phyloP scores from a whole-genome alignment of 2,329 filamentous ascomycete genomes.

The Cadophora malorum region DNA sequence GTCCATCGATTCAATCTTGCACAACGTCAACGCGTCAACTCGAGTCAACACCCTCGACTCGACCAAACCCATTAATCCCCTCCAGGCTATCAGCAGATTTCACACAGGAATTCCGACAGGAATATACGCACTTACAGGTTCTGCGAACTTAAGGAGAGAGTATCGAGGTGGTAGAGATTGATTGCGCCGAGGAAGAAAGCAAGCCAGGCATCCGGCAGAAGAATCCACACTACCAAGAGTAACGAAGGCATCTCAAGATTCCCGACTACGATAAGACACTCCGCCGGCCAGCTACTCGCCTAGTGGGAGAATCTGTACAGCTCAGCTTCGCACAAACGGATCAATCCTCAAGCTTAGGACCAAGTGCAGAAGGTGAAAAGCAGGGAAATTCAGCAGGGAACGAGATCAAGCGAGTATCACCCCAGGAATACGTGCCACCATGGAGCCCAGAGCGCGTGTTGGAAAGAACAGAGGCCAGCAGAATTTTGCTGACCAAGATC shows the following conservation, averaged over 20 bases:
- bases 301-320: neutral
- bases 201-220: neutral
- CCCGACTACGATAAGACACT: neutral
- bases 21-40: neutral
- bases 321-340: neutral
- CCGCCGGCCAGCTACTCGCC: neutral
- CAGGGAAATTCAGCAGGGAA: neutral
- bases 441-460: slow-evolving; percentile 79
- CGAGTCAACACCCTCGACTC: neutral
- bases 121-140: neutral
- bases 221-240: neutral
- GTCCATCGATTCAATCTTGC: neutral
- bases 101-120: no score
- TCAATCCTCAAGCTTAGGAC: neutral
- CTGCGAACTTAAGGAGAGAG: neutral
- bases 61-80: neutral
- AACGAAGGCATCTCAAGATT: neutral
- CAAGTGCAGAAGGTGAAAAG: neutral
- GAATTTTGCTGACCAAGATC: slow-evolving; percentile 76
- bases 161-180: neutral
- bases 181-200: slow-evolving; percentile 2
- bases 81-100: neutral
- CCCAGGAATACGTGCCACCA: slow-evolving; percentile 43
- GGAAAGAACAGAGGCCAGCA: slow-evolving; percentile 84
- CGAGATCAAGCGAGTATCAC: neutral